Percentiles rank a stretch among this genome's conserved stretches.
Evolutionary conservation across 2,329 filamentous ascomycete genomes (phyloP).

Genomic region (Didymella pomorum): DNA sequence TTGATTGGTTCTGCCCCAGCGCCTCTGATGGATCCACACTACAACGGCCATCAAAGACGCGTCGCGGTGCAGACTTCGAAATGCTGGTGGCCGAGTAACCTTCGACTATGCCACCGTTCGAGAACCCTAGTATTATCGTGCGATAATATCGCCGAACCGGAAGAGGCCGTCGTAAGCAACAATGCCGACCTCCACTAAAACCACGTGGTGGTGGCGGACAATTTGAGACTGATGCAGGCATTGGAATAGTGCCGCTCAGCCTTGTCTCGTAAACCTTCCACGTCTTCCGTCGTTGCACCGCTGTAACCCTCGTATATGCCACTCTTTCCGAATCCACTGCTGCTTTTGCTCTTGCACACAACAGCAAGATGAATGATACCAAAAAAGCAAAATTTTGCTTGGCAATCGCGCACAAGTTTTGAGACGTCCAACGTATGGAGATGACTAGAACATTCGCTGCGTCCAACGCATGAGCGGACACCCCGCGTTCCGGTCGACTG

Average conservation of each 20-base stretch:
- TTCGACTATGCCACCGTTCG: conserved; percentile 11
- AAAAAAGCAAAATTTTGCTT: conserved; percentile 22
- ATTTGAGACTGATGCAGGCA: conserved; percentile 8
- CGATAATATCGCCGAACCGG: conserved; percentile 10
- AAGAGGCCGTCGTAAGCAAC: conserved; percentile 3
- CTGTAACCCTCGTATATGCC: conserved; percentile 3
- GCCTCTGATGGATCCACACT: conserved; percentile 35
- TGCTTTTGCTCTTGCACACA: conserved; percentile 19
- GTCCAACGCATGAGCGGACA: conserved; percentile 44
- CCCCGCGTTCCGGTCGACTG: conserved; percentile 42
- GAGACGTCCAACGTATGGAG: conserved; percentile 42
- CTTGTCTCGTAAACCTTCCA: conserved; percentile 1
- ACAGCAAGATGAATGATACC: conserved; percentile 17
- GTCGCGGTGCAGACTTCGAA: conserved; percentile 26
- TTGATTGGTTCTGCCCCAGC: conserved; percentile 40
- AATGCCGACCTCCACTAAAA: conserved; percentile 8
- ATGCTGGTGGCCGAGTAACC: conserved; percentile 5
- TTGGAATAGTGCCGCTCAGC: conserved; percentile 4
- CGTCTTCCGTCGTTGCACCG: conserved; percentile 1
- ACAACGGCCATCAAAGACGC: conserved; percentile 23
- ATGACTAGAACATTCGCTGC: conserved; percentile 41
- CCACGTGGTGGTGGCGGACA: conserved; percentile 12
- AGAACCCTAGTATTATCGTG: not conserved
- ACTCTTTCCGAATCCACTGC: conserved; percentile 25
- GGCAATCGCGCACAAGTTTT: conserved; percentile 24